phyloP scores from a whole-genome alignment of 2,329 filamentous ascomycete species.

The Colletotrichum salicis region DNA sequence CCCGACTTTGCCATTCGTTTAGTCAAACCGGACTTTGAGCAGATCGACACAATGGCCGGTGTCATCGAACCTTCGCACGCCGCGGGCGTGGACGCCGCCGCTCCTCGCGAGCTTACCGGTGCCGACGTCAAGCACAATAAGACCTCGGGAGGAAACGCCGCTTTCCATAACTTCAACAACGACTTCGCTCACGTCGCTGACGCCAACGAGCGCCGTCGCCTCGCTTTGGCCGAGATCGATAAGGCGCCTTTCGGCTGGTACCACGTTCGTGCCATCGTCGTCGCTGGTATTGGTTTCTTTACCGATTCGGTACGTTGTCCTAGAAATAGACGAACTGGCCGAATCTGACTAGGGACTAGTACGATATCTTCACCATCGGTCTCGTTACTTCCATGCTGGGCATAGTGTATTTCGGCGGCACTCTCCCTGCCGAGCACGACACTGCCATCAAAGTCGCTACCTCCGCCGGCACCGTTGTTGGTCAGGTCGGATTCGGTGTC shows the following conservation, averaged over 20 bases:
- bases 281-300: slow-evolving; percentile 89
- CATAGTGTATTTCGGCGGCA: slow-evolving; percentile 76
- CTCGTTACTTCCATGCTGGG: slow-evolving; percentile 80
- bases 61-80: slow-evolving; percentile 16
- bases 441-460: slow-evolving; percentile 89
- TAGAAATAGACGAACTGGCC: not conserved
- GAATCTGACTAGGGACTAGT: slow-evolving; percentile 46
- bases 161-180: slow-evolving; percentile 83
- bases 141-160: slow-evolving; percentile 74
- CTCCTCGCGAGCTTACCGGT: slow-evolving; percentile 1
- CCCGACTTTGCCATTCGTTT: slow-evolving; percentile 25
- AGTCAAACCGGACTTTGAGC: slow-evolving; percentile 5
- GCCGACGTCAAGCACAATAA: slow-evolving; percentile 43
- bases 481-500: slow-evolving; percentile 82
- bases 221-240: slow-evolving; percentile 84
- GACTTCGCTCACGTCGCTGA: slow-evolving; percentile 74
- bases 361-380: slow-evolving; percentile 83
- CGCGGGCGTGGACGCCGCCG: slow-evolving; percentile 1
- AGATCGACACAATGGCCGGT: slow-evolving; percentile 25
- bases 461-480: slow-evolving; percentile 84
- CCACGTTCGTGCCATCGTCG: slow-evolving; percentile 79
- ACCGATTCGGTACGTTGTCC: slow-evolving; percentile 69
- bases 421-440: slow-evolving; percentile 74
- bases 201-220: slow-evolving; percentile 80
- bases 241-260: slow-evolving; percentile 87